A percentile compares a stretch with the other conserved stretches of the same genome.
Evolutionary conservation across 768 basidiomycete species (phyloP).

Genomic region (Leucogyrophana mollusca): DNA sequence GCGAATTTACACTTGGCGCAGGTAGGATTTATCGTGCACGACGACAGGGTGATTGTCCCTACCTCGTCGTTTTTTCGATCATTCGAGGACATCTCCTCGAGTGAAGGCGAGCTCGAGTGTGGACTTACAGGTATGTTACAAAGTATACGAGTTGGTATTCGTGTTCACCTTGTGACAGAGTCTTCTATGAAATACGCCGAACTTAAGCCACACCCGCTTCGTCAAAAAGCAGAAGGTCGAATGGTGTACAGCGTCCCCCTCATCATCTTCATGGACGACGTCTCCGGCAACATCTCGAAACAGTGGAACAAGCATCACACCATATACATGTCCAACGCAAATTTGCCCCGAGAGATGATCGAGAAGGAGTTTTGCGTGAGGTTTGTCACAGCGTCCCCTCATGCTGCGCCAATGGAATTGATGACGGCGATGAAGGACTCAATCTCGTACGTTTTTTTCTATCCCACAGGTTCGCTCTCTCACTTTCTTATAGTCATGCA

Average conservation of each 20-base stretch:
- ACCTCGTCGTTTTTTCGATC: not conserved
- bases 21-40: not conserved
- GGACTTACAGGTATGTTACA: not conserved
- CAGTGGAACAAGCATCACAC: conserved; percentile 26
- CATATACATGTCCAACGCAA: conserved; percentile 17
- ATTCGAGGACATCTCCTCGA: not conserved
- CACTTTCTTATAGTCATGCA: not conserved
- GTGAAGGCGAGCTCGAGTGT: not conserved
- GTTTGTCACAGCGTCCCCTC: conserved; percentile 19
- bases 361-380: conserved; percentile 18
- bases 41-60: not conserved
- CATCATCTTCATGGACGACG: conserved; percentile 22
- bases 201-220: conserved; percentile 9
- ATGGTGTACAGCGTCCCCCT: conserved; percentile 15
- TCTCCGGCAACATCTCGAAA: conserved; percentile 26
- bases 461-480: not conserved
- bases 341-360: conserved; percentile 13
- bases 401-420: conserved; percentile 18
- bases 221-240: conserved; percentile 8
- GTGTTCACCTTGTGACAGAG: not conserved
- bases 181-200: conserved; percentile 1
- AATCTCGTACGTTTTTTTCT: conserved; percentile 9
- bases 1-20: not conserved
- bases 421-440: conserved; percentile 4
- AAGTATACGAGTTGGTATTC: too few species aligned